Conservation (phyloP, 1,284 basidiomycete genomes). For the Naganishia liquefaciens region DNA sequence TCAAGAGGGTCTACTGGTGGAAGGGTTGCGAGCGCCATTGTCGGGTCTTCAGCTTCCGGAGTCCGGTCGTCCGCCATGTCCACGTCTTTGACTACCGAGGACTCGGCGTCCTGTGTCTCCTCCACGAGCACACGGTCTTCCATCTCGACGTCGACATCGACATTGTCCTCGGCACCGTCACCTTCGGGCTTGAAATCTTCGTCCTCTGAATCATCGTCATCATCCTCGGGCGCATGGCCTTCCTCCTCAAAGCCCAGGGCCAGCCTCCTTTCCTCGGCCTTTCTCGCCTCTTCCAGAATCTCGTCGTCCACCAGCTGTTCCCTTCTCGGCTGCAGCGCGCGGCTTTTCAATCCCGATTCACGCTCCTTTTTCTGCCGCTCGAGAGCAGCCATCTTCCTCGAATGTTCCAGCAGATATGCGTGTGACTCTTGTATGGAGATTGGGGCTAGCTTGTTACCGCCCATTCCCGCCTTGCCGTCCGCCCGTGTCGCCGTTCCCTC, state of each 20-base stretch:
- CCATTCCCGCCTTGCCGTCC: not conserved
- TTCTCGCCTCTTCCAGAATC: constrained; percentile 15
- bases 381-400: constrained; percentile 8
- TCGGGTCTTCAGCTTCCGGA: not conserved
- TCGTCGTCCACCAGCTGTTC: constrained; percentile 13
- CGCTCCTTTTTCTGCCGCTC: constrained; percentile 24
- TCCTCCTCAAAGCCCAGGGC: not conserved
- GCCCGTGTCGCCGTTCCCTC: constrained; percentile 5
- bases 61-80: constrained; percentile 9
- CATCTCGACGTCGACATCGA: constrained; percentile 7
- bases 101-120: constrained; percentile 3
- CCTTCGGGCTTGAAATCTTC: constrained; percentile 14
- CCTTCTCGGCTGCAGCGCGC: constrained; percentile 20
- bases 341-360: constrained; percentile 22
- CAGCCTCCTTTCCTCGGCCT: constrained; percentile 11
- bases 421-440: constrained; percentile 14
- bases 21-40: not conserved
- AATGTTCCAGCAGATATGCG: constrained; percentile 16
- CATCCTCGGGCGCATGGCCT: not conserved
- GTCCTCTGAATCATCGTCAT: constrained; percentile 24
- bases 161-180: not conserved
- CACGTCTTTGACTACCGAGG: not conserved
- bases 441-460: constrained; percentile 9
- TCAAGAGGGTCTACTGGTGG: constrained; percentile 10
- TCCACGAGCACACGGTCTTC: constrained; percentile 10